A percentile compares a stretch with the other conserved stretches of the same genome.
Conservation (phyloP, 2,329 filamentous ascomycete genomes). For the Penicillium griseofulvum region DNA sequence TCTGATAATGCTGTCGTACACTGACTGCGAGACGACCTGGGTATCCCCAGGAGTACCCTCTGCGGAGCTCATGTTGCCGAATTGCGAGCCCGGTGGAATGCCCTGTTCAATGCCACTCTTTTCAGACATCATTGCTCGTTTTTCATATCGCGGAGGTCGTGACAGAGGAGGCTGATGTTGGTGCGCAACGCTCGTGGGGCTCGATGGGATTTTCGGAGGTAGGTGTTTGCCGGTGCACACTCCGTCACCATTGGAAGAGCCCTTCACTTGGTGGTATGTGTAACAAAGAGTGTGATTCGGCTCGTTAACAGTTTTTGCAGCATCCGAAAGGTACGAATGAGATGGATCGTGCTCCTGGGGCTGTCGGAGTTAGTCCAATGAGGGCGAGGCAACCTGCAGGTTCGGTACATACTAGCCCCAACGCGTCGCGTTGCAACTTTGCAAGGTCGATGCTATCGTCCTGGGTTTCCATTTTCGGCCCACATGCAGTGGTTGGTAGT, state of each 20-base stretch:
- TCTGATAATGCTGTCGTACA: conserved; percentile 41
- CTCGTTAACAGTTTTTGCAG: conserved; percentile 9
- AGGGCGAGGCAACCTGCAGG: conserved; percentile 27
- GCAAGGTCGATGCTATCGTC: conserved; percentile 42
- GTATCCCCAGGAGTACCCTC: conserved; percentile 42
- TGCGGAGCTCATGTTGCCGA: conserved; percentile 34
- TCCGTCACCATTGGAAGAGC: background rate
- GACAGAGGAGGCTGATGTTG: conserved; percentile 4
- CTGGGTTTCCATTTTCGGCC: background rate
- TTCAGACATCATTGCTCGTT: conserved; percentile 12
- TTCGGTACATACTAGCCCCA: conserved; percentile 39
- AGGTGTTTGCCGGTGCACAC: conserved; percentile 7
- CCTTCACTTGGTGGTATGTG: conserved; percentile 1
- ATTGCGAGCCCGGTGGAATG: conserved; percentile 20
- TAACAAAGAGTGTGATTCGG: background rate
- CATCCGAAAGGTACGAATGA: conserved; percentile 19
- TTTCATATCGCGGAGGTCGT: conserved; percentile 21
- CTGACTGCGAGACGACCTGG: conserved; percentile 46
- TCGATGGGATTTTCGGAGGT: conserved; percentile 11
- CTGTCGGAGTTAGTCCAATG: conserved; percentile 30
- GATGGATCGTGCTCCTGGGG: conserved; percentile 30
- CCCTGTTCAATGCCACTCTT: conserved; percentile 10
- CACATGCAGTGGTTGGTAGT: background rate
- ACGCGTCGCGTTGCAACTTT: conserved; percentile 42
- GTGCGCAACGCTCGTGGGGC: conserved; percentile 7